Conservation (phyloP, 2,329 filamentous ascomycete genomes). For the Lachnellula hyalina region DNA sequence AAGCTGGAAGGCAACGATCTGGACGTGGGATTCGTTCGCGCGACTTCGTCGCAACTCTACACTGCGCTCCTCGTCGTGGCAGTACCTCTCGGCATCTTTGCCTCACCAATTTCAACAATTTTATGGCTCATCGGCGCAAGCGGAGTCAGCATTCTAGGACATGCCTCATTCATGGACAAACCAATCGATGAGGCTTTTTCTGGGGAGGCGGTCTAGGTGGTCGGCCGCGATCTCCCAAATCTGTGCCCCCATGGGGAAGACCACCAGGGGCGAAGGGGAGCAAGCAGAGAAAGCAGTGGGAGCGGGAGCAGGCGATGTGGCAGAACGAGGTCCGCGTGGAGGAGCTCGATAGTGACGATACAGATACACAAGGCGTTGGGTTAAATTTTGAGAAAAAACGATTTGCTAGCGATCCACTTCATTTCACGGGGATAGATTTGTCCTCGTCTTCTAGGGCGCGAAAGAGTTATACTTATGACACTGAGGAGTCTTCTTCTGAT, state of each 20-base stretch:
- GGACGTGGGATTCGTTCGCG: slow-evolving; percentile 74
- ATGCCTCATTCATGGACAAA: slow-evolving; percentile 95
- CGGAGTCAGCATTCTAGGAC: slow-evolving; percentile 88
- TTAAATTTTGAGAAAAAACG: slow-evolving; percentile 43
- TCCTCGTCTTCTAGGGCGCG: slow-evolving; percentile 32
- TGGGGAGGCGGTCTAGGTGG: slow-evolving; percentile 99
- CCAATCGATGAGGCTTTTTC: slow-evolving; percentile 99
- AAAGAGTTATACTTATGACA: slow-evolving; percentile 33
- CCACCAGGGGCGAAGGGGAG: slow-evolving; percentile 83
- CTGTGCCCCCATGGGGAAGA: slow-evolving; percentile 98
- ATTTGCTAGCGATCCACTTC: slow-evolving; percentile 55
- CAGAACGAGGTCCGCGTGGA: slow-evolving; percentile 49
- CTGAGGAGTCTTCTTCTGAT: slow-evolving; percentile 38
- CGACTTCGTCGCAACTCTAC: slow-evolving; percentile 90
- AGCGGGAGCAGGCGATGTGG: slow-evolving; percentile 45
- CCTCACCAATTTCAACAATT: slow-evolving; percentile 77
- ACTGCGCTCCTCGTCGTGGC: slow-evolving; percentile 78
- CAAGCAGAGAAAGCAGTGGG: slow-evolving; percentile 51
- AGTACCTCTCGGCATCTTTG: slow-evolving; percentile 77
- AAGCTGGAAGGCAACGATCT: slow-evolving; percentile 86
- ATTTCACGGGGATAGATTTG: slow-evolving; percentile 56
- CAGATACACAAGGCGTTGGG: slow-evolving; percentile 51
- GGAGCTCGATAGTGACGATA: slow-evolving; percentile 58
- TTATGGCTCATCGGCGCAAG: slow-evolving; percentile 96
- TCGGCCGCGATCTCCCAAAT: slow-evolving; percentile 99